Base-by-base conservation (phyloP, 257 asterid genomes). In the Lycium ferocissimum region DNA sequence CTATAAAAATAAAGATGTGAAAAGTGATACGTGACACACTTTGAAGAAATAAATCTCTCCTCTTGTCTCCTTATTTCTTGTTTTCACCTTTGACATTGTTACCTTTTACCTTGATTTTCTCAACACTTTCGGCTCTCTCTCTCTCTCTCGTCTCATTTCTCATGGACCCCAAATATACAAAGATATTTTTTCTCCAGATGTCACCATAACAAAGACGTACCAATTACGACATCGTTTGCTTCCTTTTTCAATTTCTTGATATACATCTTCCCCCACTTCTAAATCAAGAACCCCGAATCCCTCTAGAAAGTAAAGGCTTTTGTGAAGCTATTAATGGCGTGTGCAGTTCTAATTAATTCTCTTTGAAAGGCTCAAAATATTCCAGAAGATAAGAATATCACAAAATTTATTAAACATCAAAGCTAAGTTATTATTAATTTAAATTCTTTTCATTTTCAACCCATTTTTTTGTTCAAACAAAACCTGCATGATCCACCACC, bases 321-420 rank as follows among this genome's bases (percentile, higher is more conserved):
- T 53, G 49, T 78, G 82, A 78, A 26, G 65, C 49, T 26, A 78
- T 78, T 26, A 15, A 78, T 78, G 14, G 65, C 82, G 82, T 78
- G 65, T 26, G 6, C 49, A n/a, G 2, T 47, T 14, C 61, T 8
- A 53, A 1, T 78, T 78, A 78, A 53, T 78, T 53, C 65, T 53
- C 82, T 53, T 78, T 15, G 65, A 53, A 78, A 78, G 12, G 7
- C 65, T 61, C 15, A 75, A 37, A 0, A 4, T 2, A 10, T n/a
- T 1, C 58, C 3, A n/a, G 5, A 45, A 10, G 45, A 75, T 49
- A 49, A 75, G 81, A 75, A 22, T 49, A 49, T 75, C 22, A 49
- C 62, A 7, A 47, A n/a, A 17, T 12, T 17, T 72, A 56, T 56
- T 62, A 9, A 2, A 62, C 1, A 62, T 62, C 69, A 38, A 62